A percentile compares a stretch with the other conserved stretches of the same genome.
These are phyloP conservation scores for Camelina sativa DNA, from an alignment of 345 rosid genomes.

Conservation along the genomic window DNA sequence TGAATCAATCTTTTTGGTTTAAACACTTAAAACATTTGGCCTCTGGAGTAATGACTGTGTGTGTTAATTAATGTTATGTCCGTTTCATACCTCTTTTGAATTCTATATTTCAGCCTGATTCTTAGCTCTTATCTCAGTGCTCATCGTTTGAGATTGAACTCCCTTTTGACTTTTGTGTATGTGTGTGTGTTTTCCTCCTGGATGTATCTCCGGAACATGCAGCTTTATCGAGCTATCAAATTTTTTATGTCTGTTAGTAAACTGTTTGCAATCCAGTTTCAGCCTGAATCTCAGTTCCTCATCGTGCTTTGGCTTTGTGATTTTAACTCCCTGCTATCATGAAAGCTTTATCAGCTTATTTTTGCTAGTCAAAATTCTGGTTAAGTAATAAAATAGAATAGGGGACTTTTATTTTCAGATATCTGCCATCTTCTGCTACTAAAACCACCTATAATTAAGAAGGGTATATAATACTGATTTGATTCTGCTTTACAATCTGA, in stretches of 20 bases:
- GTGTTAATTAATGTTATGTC: too few species aligned
- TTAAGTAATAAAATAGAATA: constrained; percentile 5
- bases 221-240: constrained; percentile 3
- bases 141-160: neutral
- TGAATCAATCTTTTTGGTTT: constrained; percentile 11
- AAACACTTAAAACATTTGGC: constrained; percentile 58
- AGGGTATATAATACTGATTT: constrained; percentile 47
- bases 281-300: constrained; percentile 71
- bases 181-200: too few species aligned
- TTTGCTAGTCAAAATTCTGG: constrained; percentile 6
- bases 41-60: constrained; percentile 24
- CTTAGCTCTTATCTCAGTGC: neutral
- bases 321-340: constrained; percentile 54
- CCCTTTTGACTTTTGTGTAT: too few species aligned
- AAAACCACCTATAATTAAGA: constrained; percentile 7
- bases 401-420: neutral
- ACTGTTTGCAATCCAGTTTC: constrained; percentile 48
- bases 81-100: too few species aligned
- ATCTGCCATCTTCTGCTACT: constrained; percentile 15
- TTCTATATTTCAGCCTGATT: neutral
- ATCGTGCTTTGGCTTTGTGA: constrained; percentile 57
- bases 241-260: too few species aligned
- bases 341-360: constrained; percentile 45
- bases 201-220: too few species aligned
- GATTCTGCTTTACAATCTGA: constrained; percentile 65